Conservation (phyloP, 2,329 filamentous ascomycete species). For the Zasmidium angulare region DNA sequence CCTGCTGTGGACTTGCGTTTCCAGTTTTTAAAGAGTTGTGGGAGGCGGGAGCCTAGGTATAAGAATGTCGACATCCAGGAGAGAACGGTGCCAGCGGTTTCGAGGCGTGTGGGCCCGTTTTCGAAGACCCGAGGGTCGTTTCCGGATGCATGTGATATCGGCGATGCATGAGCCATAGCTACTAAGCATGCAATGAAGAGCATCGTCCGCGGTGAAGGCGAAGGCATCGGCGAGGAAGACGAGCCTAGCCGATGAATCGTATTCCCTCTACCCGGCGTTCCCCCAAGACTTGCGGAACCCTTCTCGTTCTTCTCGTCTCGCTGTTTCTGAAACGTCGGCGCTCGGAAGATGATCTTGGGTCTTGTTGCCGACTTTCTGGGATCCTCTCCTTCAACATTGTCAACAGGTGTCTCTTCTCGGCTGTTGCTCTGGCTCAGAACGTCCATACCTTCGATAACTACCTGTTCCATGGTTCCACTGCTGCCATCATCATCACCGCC, state of each 20-base stretch:
- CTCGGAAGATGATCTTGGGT: slow-evolving; percentile 33
- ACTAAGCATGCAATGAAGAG: slow-evolving; percentile 48
- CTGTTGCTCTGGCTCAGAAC: slow-evolving; percentile 13
- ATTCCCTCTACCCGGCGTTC: slow-evolving; percentile 23
- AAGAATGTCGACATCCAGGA: slow-evolving; percentile 59
- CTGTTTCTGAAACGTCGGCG: slow-evolving; percentile 30
- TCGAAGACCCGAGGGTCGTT: slow-evolving; percentile 15
- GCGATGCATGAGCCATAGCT: slow-evolving; percentile 43
- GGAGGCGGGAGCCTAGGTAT: slow-evolving; percentile 61
- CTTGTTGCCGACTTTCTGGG: slow-evolving; percentile 16
- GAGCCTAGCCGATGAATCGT: slow-evolving; percentile 31
- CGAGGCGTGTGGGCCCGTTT: slow-evolving; percentile 33
- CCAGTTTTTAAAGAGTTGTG: slow-evolving; percentile 67
- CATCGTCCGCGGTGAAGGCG: slow-evolving; percentile 47
- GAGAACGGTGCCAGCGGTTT: slow-evolving; percentile 51
- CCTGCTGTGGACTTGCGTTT: slow-evolving; percentile 62
- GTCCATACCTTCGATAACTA: slow-evolving; percentile 35
- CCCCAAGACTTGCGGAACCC: slow-evolving; percentile 18
- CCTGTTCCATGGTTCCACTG: slow-evolving; percentile 26
- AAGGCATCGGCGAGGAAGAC: slow-evolving; percentile 42
- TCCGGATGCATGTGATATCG: slow-evolving; percentile 16
- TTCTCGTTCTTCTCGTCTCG: slow-evolving; percentile 29
- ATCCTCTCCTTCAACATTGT: slow-evolving; percentile 16
- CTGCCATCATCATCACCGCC: slow-evolving; percentile 16
- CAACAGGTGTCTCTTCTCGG: slow-evolving; percentile 9